Conservation (phyloP, 768 basidiomycete genomes). For the Pleurotus ostreatus region DNA sequence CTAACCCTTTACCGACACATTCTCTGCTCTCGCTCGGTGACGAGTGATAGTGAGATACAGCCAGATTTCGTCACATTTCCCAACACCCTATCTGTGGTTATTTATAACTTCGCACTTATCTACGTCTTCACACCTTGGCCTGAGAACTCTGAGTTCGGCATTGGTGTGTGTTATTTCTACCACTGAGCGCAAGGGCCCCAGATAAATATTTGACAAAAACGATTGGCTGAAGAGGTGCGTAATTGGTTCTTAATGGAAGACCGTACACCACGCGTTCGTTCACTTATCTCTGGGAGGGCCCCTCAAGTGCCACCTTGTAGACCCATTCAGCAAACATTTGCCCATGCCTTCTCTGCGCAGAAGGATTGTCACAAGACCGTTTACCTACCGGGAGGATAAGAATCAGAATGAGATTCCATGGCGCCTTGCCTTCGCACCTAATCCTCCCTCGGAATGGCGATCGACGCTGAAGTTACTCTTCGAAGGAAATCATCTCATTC, state of each 20-base stretch:
- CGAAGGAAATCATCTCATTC: slow-evolving; percentile 5
- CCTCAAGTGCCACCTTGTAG: slow-evolving; percentile 2
- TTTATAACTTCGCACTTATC: no score
- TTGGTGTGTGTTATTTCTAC: no score
- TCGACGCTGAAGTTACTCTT: slow-evolving; percentile 1
- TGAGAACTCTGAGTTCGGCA: no score
- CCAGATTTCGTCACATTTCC: no score
- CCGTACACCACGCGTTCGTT: neutral
- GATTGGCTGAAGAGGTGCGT: slow-evolving; percentile 1
- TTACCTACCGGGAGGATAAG: neutral
- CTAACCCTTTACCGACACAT: no score
- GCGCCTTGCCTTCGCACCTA: neutral
- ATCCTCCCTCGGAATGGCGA: slow-evolving; percentile 2
- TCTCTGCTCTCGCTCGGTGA: no score
- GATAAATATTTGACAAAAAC: neutral
- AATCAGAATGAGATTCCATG: neutral
- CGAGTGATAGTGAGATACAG: no score
- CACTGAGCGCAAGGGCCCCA: no score
- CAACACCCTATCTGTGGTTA: no score
- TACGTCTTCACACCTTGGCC: no score
- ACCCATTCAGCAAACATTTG: slow-evolving; percentile 6
- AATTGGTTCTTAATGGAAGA: neutral
- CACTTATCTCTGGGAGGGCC: slow-evolving; percentile 3
- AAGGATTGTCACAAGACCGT: neutral
- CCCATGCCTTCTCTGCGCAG: neutral